These are phyloP conservation scores for Lentinula guzmanii DNA, from an alignment of 768 basidiomycete genomes.

Conservation along the genomic window DNA sequence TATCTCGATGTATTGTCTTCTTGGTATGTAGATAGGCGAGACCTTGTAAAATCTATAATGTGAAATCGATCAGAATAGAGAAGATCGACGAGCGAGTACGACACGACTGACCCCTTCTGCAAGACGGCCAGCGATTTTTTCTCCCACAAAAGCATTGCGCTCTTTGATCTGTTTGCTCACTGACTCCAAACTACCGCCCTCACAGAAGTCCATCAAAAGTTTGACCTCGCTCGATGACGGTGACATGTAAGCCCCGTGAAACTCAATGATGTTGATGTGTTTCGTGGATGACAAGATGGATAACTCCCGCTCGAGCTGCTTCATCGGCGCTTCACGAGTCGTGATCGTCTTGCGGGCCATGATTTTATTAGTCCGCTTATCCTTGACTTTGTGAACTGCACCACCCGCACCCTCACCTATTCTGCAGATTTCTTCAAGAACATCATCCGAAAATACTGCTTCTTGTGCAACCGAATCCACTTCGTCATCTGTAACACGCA, in stretches of 20 bases:
- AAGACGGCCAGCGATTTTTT: conserved; percentile 85
- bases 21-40: conserved; percentile 87
- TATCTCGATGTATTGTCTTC: conserved; percentile 93
- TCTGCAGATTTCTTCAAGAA: conserved; percentile 69
- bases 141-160: conserved; percentile 71
- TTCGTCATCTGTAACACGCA: conserved; percentile 30
- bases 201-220: conserved; percentile 88
- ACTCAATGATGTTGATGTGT: conserved; percentile 84
- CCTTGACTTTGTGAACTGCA: conserved; percentile 90
- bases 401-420: conserved; percentile 96
- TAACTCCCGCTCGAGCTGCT: conserved; percentile 90
- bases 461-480: conserved; percentile 14
- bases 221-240: conserved; percentile 89
- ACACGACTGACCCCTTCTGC: conserved; percentile 75
- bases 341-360: conserved; percentile 96
- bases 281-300: conserved; percentile 81
- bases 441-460: conserved; percentile 42
- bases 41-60: conserved; percentile 73
- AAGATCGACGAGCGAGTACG: not conserved
- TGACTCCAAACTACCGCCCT: conserved; percentile 86
- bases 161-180: conserved; percentile 82
- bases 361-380: conserved; percentile 70
- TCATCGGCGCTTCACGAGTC: conserved; percentile 83
- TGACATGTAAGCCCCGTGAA: conserved; percentile 89
- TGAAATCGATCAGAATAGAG: conserved; percentile 10